Evolutionary conservation across 2,329 filamentous ascomycete species (phyloP), one percentile per base, ranked within the genome.

Genomic region (Penicillium sp.): DNA sequence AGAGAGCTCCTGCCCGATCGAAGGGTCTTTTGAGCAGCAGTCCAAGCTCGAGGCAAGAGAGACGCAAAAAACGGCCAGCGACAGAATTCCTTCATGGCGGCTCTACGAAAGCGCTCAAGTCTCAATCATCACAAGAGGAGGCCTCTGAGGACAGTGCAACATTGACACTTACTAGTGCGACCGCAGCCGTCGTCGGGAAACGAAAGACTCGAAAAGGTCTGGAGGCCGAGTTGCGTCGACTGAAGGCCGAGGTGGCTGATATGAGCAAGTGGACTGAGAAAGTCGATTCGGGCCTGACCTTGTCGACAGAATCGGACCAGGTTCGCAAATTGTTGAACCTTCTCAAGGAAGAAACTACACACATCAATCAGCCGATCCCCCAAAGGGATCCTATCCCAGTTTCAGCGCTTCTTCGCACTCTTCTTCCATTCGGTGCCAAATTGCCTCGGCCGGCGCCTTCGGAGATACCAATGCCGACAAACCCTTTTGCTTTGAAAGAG

Each of bases 181-280:
- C 66, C 6, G 52, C 59, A 13, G 60, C 59, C 39, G 46, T 64
- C n/a, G 45, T 51, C 26, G 59, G 73, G 24, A 84, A 81, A 61
- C 76, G 74, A 53, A 73, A 72, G 38, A 59, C 76, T 29, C 75
- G 77, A 38, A 76, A 81, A 47, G 70, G 72, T 5, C 69, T 88
- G 1, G 65, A 75, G 3, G 73, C 73, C 4, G 78, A 88, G 57
- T 66, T 86, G 3, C 70, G 73, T 34, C 69, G 71, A 38, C 65
- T 88, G 1, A 76, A 80, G 59, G 72, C 71, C 24, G 84, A 88
- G 52, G 60, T 87, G n/a, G 64, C 72, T 7, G 59, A 81, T 4
- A 75, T 80, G 6, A 74, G 74, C 43, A 71, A 69, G n/a, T 83
- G 83, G 58, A 83, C 83, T 45, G 75, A 79, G 40, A 74, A 78